A percentile compares a stretch with the other conserved stretches of the same genome.
Conservation (phyloP, 2,329 filamentous ascomycete genomes). For the Onygenales sp. region DNA sequence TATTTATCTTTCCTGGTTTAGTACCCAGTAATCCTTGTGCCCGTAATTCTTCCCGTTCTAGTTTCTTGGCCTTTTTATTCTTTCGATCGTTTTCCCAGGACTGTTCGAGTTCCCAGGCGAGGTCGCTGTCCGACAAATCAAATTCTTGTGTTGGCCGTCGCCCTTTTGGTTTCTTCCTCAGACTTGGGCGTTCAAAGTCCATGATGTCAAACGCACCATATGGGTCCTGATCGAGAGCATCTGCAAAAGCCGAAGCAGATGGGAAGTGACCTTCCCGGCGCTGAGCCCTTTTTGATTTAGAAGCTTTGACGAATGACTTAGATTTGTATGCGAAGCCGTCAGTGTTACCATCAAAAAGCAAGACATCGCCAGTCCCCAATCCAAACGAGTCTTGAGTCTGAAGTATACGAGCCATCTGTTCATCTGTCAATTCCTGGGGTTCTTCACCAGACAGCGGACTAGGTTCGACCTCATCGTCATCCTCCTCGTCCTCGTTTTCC, state of each 20-base stretch:
- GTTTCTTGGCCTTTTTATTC: conserved; percentile 62
- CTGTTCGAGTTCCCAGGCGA: conserved; percentile 49
- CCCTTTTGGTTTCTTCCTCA: conserved; percentile 57
- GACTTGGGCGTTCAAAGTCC: conserved; percentile 65
- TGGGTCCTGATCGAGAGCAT: conserved; percentile 48
- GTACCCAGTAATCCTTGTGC: conserved; percentile 54
- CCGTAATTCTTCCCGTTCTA: conserved; percentile 59
- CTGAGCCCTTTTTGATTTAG: conserved; percentile 9
- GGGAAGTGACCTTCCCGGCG: conserved; percentile 36
- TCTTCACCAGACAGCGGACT: conserved; percentile 20
- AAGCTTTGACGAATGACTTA: not conserved
- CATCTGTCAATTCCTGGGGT: conserved; percentile 43
- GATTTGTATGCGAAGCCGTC: not conserved
- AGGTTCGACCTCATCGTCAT: conserved; percentile 23
- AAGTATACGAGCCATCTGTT: conserved; percentile 51
- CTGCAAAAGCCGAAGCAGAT: conserved; percentile 47
- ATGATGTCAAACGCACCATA: conserved; percentile 72
- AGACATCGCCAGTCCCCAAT: conserved; percentile 47
- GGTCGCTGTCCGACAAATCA: conserved; percentile 56
- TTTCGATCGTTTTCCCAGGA: conserved; percentile 59
- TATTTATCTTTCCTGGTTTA: conserved; percentile 46
- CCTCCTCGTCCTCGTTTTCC: conserved; percentile 22
- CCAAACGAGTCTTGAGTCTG: conserved; percentile 56
- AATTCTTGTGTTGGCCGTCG: conserved; percentile 40
- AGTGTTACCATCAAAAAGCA: conserved; percentile 41